A percentile compares a stretch with the other conserved stretches of the same genome.
phyloP scores from a whole-genome alignment of 2,329 filamentous ascomycete genomes.

The Cadophora luteo-olivacea region DNA sequence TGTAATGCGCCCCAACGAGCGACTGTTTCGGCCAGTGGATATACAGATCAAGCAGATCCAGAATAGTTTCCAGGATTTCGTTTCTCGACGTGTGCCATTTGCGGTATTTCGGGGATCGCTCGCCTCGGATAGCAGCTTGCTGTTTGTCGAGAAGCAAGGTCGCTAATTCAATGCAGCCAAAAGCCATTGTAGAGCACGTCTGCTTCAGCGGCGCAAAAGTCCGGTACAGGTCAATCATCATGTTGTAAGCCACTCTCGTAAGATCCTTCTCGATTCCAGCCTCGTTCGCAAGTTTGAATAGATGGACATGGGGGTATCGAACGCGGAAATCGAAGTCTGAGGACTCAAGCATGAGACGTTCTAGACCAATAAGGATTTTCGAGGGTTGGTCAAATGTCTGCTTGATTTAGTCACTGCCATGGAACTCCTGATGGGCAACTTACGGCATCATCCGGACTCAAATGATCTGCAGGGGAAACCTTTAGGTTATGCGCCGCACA shows the following conservation, averaged over 20 bases:
- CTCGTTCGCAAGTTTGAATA: conserved; percentile 75
- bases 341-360: conserved; percentile 90
- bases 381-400: conserved; percentile 82
- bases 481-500: conserved; percentile 90
- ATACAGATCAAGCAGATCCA: conserved; percentile 92
- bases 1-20: conserved; percentile 73
- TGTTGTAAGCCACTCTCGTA: conserved; percentile 75
- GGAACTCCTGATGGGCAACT: conserved; percentile 37
- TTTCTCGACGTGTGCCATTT: conserved; percentile 55
- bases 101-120: conserved; percentile 55
- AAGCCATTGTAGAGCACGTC: conserved; percentile 81
- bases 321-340: conserved; percentile 94
- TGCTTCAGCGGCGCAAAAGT: conserved; percentile 94
- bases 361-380: conserved; percentile 84
- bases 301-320: conserved; percentile 82
- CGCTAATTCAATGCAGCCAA: conserved; percentile 83
- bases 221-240: conserved; percentile 89
- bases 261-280: conserved; percentile 57
- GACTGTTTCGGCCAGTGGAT: conserved; percentile 81
- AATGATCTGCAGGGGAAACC: conserved; percentile 62
- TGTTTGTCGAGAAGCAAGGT: conserved; percentile 68
- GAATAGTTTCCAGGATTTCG: conserved; percentile 75
- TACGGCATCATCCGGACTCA: conserved; percentile 84
- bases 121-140: conserved; percentile 54
- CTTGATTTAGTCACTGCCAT: not conserved